Percentiles rank a stretch among this genome's conserved stretches.
phyloP scores from a whole-genome alignment of 2,329 filamentous ascomycete species.

The Aureobasidium sp. region DNA sequence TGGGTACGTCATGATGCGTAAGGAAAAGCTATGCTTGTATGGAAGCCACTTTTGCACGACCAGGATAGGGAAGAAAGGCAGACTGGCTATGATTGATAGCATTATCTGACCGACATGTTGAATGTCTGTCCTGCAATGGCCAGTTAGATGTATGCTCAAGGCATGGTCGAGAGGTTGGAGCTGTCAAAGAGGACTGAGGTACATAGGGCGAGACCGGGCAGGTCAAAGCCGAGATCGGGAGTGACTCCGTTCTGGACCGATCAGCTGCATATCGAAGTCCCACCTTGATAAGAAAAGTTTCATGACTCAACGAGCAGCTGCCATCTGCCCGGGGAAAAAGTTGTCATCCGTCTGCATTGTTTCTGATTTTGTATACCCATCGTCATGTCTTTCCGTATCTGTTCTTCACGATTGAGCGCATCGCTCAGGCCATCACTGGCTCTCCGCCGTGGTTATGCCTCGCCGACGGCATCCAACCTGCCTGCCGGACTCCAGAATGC shows the following conservation, averaged over 20 bases:
- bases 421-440: slow-evolving; percentile 15
- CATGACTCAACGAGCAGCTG: not conserved
- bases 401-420: slow-evolving; percentile 19
- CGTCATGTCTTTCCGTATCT: slow-evolving; percentile 18
- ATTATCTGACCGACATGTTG: not conserved
- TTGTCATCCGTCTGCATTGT: not conserved
- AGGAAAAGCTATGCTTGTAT: not conserved
- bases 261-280: not conserved
- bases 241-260: not conserved
- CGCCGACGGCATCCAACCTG: slow-evolving; percentile 33
- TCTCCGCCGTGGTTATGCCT: slow-evolving; percentile 25
- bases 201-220: not conserved
- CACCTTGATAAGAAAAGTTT: slow-evolving; percentile 10
- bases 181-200: not conserved
- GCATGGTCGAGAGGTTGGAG: not conserved
- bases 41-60: not conserved
- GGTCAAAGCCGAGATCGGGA: not conserved
- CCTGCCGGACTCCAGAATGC: slow-evolving; percentile 32
- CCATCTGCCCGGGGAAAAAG: not conserved
- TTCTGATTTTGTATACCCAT: not conserved
- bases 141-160: not conserved
- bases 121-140: not conserved
- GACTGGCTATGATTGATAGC: too few species aligned
- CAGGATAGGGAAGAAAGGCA: not conserved
- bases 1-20: not conserved